These are phyloP conservation scores for Sisymbrium irio DNA, from an alignment of 345 rosid species.

Conservation along the genomic window DNA sequence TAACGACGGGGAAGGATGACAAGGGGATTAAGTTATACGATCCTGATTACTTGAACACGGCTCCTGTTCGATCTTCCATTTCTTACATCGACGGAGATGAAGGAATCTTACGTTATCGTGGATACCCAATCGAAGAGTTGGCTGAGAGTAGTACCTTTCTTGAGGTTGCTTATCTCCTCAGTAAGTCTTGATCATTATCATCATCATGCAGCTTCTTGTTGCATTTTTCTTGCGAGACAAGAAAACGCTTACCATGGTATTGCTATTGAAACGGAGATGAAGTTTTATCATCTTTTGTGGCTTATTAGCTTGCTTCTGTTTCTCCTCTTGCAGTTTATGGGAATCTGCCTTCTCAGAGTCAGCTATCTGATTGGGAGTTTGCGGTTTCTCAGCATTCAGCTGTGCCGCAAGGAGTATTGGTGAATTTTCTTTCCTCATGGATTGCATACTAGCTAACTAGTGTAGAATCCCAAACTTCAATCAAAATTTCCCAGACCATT, in stretches of 20 bases:
- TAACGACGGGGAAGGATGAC: conserved; percentile 65
- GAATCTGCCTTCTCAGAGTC: conserved; percentile 61
- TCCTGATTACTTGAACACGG: conserved; percentile 86
- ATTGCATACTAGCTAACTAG: no score
- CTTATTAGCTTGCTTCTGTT: neutral
- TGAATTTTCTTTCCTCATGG: conserved; percentile 20
- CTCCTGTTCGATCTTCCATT: conserved; percentile 78
- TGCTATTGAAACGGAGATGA: no score
- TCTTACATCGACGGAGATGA: conserved; percentile 80
- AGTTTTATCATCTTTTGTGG: neutral
- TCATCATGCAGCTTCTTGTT: neutral
- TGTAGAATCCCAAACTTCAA: neutral
- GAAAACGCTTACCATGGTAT: neutral
- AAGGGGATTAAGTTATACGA: conserved; percentile 82
- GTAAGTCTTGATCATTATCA: conserved; percentile 3
- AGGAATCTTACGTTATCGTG: conserved; percentile 39
- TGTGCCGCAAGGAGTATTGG: conserved; percentile 90
- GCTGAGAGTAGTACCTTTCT: conserved; percentile 13
- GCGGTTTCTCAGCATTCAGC: conserved; percentile 82
- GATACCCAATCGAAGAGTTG: conserved; percentile 36
- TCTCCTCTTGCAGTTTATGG: conserved; percentile 67
- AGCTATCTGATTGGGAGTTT: conserved; percentile 84
- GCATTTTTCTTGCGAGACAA: neutral
- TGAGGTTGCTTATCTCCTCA: conserved; percentile 28
- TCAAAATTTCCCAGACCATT: neutral